Conservation (phyloP, 2,329 filamentous ascomycete genomes). For the Sporothrix luriei region DNA sequence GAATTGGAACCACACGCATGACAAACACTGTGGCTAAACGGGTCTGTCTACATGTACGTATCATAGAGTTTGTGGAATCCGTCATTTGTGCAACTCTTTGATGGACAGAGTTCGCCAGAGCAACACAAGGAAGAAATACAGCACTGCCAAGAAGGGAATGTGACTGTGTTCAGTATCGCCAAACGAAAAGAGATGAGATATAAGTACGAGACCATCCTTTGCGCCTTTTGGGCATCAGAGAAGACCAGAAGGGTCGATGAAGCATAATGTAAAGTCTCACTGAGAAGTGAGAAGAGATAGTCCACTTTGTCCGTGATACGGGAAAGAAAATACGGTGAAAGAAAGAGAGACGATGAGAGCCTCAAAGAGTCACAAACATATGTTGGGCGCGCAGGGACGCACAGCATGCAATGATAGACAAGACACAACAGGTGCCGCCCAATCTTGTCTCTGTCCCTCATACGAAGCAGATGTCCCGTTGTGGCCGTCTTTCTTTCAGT, state of each 20-base stretch:
- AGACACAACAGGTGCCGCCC: slow-evolving; percentile 3
- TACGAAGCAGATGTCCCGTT: not conserved
- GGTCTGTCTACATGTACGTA: no score
- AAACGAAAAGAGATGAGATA: not conserved
- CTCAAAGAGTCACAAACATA: slow-evolving; percentile 1
- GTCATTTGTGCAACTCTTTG: not conserved
- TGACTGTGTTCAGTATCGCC: not conserved
- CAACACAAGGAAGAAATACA: not conserved
- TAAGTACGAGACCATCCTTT: not conserved
- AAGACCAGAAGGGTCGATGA: not conserved
- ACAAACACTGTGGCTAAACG: no score
- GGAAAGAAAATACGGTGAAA: not conserved
- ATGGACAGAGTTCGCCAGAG: no score
- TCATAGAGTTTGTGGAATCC: no score
- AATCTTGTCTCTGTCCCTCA: not conserved
- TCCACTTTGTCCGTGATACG: no score
- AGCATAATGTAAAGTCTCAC: not conserved
- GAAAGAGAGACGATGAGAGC: not conserved
- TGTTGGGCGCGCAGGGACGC: not conserved
- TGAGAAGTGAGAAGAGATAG: not conserved
- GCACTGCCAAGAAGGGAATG: not conserved
- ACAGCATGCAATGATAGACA: not conserved
- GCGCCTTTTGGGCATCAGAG: not conserved
- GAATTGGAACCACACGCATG: no score
- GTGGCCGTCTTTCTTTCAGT: not conserved